phyloP scores from a whole-genome alignment of 2,329 filamentous ascomycete genomes.

The Paramyrothecium sp. region DNA sequence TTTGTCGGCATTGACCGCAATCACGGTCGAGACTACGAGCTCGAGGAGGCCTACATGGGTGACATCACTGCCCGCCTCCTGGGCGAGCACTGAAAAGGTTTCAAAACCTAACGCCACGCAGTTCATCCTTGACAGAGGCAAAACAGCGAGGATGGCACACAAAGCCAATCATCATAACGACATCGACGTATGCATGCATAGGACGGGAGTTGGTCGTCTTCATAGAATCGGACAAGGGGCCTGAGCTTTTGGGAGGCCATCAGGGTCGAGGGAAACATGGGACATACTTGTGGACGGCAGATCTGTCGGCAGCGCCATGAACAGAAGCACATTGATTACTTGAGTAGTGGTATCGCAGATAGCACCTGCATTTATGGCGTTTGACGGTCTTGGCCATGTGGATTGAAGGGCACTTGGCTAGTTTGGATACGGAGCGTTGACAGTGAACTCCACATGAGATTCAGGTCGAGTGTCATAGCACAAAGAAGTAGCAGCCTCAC shows the following conservation, averaged over 20 bases:
- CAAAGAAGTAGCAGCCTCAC: no score
- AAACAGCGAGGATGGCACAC: neutral
- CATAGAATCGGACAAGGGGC: neutral
- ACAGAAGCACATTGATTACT: no score
- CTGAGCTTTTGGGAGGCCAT: neutral
- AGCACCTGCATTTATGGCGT: no score
- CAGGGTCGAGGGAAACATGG: neutral
- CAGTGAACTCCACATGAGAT: neutral
- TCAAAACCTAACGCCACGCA: neutral
- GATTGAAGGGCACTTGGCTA: neutral
- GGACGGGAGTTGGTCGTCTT: constrained; percentile 12
- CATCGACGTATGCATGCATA: constrained; percentile 15
- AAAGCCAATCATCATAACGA: neutral
- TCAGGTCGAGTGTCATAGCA: no score
- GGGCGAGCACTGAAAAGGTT: constrained; percentile 60
- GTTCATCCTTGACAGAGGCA: neutral
- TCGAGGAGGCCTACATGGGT: constrained; percentile 89
- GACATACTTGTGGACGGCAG: neutral
- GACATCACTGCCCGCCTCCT: constrained; percentile 85
- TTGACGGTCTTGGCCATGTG: no score
- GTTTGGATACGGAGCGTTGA: constrained; percentile 9
- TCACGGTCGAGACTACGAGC: constrained; percentile 74
- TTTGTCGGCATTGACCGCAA: constrained; percentile 79
- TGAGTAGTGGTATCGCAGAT: no score
- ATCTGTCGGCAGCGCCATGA: no score